Base-by-base conservation (phyloP, 1,284 basidiomycete genomes). In the Golubevia pallescens region DNA sequence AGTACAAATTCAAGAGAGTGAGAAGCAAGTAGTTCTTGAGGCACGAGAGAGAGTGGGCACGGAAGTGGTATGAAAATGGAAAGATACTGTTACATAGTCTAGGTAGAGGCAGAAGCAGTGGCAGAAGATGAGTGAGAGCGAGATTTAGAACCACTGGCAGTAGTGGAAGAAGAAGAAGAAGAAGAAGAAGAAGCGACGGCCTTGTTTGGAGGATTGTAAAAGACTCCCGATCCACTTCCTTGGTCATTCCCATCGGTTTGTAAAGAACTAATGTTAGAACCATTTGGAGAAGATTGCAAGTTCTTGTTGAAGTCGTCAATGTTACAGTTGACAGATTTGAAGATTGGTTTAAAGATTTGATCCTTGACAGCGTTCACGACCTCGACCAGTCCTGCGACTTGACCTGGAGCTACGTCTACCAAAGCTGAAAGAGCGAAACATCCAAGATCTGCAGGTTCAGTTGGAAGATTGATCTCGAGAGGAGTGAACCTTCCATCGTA, bases 401-500 rank as follows among this genome's bases (percentile, higher is more conserved):
- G 61, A 24, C 63, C 63, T 23, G 63, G 63, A 52, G 24, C 61
- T 7, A 65, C 51, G 52, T 38, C 34, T 14, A 24, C 58, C 14
- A 65, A 38, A 16, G 58, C 24, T 19, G 61, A 23, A 20, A 62
- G 23, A 19, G 62, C 63, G 32, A 65, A 65, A 38, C 63, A 65
- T 28, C 62, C 63, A 42, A 65, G 52, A 28, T 63, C 63, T 19
- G 61, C 63, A 21, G 63, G 63, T 48, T 52, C 62, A 21, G 23
- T 65, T n/a, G 63, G 63, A 32, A 65, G 32, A 52, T 20, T 65
- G 38, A 65, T 13, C 8, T 64, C 21, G 24, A 51, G 4, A 21
- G 63, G 63, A 14, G 66, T 64, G 53, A 63, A 65, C 4, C 63
- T 19, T 19, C 63, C 63, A 42, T 65, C 24, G 24, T 63, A 42